Evolutionary conservation across 139 green algal genomes (phyloP), one percentile per base, ranked within the genome.

Genomic region (Asterochloris erici): DNA sequence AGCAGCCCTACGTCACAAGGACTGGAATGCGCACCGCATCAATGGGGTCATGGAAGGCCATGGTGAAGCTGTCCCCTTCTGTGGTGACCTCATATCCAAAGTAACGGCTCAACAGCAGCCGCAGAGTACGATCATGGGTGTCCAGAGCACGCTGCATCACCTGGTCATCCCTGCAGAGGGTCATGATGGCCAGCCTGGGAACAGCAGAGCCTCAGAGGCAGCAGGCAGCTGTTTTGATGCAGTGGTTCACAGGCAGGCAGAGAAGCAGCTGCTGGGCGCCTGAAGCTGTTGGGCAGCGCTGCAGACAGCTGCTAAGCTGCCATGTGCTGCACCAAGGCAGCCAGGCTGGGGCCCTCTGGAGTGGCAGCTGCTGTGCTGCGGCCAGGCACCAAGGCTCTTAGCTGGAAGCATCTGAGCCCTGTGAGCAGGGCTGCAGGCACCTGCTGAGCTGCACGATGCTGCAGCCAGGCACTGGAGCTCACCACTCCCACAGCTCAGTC

Each of bases 91-190:
- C 79, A 83, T 83, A 83, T 11, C 79, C 79, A 77, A 77, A 83
- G 79, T 83, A 77, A 24, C 73, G 74, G 16, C 73, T 71, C 54
- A 89, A 76, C 29, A 89, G 71, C 12, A 66, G 60, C 29, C 87
- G 28, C 79, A 90, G 79, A 29, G 84, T 38, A 71, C 47, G 84
- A 84, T 94, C 92, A 85, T 94, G 91, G 79, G 87, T 75, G 61
- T 92, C 87, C 10, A 92, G 86, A 9, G 88, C 90, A 11, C 77
- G 69, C 54, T 90, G 85, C 91, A 93, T 94, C 12, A 87, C 84
- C 6, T 66, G 73, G 17, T 62, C 27, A 38, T 90, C 78, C 79
- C 81, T 83, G 79, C 79, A 83, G 63, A 71, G 17, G 21, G 6
- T 11, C 11, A 47, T 38, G 14, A 11, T 13, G 11, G 23, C 54